A percentile compares a stretch with the other conserved stretches of the same genome.
Evolutionary conservation across 2,329 filamentous ascomycete genomes (phyloP).

Genomic region (Aspergillus ruber): DNA sequence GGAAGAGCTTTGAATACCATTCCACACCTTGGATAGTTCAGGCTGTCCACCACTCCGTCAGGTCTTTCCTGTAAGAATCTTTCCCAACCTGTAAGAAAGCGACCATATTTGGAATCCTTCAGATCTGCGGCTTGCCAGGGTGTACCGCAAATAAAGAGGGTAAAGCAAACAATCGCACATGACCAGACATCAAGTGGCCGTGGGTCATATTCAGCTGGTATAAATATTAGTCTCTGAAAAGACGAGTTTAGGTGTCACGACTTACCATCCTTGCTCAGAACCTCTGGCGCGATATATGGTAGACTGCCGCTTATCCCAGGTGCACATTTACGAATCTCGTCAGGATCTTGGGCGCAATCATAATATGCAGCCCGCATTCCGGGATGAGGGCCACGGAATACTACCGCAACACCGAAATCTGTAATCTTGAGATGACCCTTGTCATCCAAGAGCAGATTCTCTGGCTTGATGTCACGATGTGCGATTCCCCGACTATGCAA

Average conservation of each 20-base stretch:
- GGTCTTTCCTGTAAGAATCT: conserved; percentile 57
- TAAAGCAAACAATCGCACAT: conserved; percentile 74
- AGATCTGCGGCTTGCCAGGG: conserved; percentile 66
- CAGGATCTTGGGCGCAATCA: conserved; percentile 67
- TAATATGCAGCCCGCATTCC: conserved; percentile 67
- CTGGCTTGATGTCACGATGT: conserved; percentile 84
- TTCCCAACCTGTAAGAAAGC: conserved; percentile 62
- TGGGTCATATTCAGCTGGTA: conserved; percentile 58
- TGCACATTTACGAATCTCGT: conserved; percentile 61
- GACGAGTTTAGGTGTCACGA: conserved; percentile 16
- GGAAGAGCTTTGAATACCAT: conserved; percentile 57
- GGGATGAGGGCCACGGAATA: conserved; percentile 76
- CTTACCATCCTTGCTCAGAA: conserved; percentile 59
- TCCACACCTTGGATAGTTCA: conserved; percentile 59
- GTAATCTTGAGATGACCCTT: conserved; percentile 83
- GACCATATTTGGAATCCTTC: conserved; percentile 55
- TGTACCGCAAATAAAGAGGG: conserved; percentile 64
- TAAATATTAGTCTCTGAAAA: background rate
- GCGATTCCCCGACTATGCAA: conserved; percentile 79
- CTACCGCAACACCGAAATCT: conserved; percentile 84
- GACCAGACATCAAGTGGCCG: conserved; percentile 81
- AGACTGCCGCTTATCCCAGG: conserved; percentile 79
- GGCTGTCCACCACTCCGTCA: conserved; percentile 48
- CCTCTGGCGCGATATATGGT: conserved; percentile 83
- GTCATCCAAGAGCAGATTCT: conserved; percentile 73